phyloP scores from a whole-genome alignment of 2,329 filamentous ascomycete species.

The Fusarium humuli region DNA sequence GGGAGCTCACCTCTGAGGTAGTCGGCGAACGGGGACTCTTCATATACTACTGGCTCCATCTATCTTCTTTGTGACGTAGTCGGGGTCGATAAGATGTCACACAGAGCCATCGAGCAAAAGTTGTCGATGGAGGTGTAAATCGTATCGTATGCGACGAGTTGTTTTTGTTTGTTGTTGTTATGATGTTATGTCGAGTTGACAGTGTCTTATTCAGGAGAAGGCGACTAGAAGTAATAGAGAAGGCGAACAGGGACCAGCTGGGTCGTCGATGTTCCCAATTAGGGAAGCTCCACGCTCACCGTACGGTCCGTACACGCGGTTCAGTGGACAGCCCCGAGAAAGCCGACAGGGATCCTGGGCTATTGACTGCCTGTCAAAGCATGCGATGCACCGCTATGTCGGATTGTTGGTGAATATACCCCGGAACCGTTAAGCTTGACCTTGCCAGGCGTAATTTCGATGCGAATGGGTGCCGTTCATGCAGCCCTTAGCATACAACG shows the following conservation, averaged over 20 bases:
- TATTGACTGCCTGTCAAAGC: conserved; percentile 21
- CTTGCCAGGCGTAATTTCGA: conserved; percentile 35
- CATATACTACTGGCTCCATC: conserved; percentile 88
- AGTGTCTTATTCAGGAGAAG: conserved; percentile 40
- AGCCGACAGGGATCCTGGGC: conserved; percentile 25
- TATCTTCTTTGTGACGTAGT: conserved; percentile 48
- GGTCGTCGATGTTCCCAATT: conserved; percentile 44
- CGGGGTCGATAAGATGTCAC: conserved; percentile 43
- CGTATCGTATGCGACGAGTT: conserved; percentile 8
- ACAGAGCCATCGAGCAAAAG: conserved; percentile 48
- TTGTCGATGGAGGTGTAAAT: conserved; percentile 22
- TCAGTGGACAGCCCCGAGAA: conserved; percentile 31
- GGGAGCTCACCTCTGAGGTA: conserved; percentile 81
- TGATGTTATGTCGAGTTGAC: conserved; percentile 15
- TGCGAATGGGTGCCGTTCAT: conserved; percentile 26
- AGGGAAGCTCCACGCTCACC: conserved; percentile 45
- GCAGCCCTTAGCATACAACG: conserved; percentile 28
- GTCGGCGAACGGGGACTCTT: conserved; percentile 87
- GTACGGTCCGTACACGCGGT: conserved; percentile 32
- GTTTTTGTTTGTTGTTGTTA: conserved; percentile 20
- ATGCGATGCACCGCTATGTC: conserved; percentile 24
- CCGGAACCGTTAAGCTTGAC: conserved; percentile 13
- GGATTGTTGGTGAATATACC: conserved; percentile 9
- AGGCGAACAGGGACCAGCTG: conserved; percentile 39
- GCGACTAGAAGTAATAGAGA: conserved; percentile 34